These are phyloP conservation scores for Blumeria hordei DNA, from an alignment of 2,329 filamentous ascomycete species.

Conservation along the genomic window DNA sequence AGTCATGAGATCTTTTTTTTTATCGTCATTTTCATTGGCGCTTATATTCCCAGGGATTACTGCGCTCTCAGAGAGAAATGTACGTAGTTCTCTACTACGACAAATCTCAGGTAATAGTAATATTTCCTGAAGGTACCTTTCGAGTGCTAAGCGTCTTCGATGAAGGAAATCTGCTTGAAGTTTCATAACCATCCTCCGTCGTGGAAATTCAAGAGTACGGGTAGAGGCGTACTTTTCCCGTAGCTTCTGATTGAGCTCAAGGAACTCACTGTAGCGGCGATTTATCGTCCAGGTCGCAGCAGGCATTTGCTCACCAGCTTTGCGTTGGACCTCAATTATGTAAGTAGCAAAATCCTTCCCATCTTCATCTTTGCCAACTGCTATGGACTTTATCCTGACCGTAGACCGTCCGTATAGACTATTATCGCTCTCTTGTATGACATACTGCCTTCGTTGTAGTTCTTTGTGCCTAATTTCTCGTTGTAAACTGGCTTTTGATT, in stretches of 20 bases:
- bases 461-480: slow-evolving; percentile 85
- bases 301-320: slow-evolving; percentile 85
- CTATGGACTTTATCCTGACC: slow-evolving; percentile 74
- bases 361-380: slow-evolving; percentile 77
- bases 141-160: slow-evolving; percentile 61
- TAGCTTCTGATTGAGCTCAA: slow-evolving; percentile 77
- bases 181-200: slow-evolving; percentile 83
- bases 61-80: slow-evolving; percentile 77
- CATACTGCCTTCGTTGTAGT: slow-evolving; percentile 87
- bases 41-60: slow-evolving; percentile 35
- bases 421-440: slow-evolving; percentile 93
- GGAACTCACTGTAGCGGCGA: slow-evolving; percentile 90
- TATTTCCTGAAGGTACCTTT: slow-evolving; percentile 63
- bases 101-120: slow-evolving; percentile 80
- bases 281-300: slow-evolving; percentile 86
- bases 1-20: slow-evolving; percentile 71
- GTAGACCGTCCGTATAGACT: slow-evolving; percentile 81
- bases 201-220: slow-evolving; percentile 71
- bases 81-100: slow-evolving; percentile 70
- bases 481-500: slow-evolving; percentile 81
- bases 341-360: slow-evolving; percentile 87
- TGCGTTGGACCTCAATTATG: slow-evolving; percentile 71
- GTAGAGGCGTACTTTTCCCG: slow-evolving; percentile 70
- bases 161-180: slow-evolving; percentile 88
- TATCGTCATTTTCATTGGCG: slow-evolving; percentile 32